Conservation (phyloP, 2,329 filamentous ascomycete genomes). For the Exophiala bonariae region DNA sequence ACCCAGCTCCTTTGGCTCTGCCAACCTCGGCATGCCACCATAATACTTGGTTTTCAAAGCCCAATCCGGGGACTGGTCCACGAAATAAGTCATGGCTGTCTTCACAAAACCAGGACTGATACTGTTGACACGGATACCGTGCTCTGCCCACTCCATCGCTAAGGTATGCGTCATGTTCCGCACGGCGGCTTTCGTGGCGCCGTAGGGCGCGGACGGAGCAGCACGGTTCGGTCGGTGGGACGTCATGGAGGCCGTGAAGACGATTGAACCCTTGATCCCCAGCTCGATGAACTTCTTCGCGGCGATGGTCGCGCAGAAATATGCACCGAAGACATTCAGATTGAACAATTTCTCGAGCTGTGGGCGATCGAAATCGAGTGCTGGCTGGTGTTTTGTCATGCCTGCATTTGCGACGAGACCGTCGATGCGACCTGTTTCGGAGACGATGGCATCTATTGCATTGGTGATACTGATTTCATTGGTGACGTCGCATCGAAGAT, state of each 20-base stretch:
- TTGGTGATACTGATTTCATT: slow-evolving; percentile 6
- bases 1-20: slow-evolving; percentile 54
- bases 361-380: slow-evolving; percentile 43
- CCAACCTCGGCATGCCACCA: slow-evolving; percentile 57
- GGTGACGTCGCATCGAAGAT: slow-evolving; percentile 16
- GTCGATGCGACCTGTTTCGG: slow-evolving; percentile 8
- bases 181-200: slow-evolving; percentile 62
- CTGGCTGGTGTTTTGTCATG: slow-evolving; percentile 44
- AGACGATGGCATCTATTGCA: slow-evolving; percentile 15
- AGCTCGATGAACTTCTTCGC: slow-evolving; percentile 42
- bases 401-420: slow-evolving; percentile 30
- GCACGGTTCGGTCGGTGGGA: slow-evolving; percentile 51
- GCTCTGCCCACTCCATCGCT: slow-evolving; percentile 35
- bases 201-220: slow-evolving; percentile 35
- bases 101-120: slow-evolving; percentile 24
- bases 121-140: slow-evolving; percentile 25
- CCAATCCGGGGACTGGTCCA: slow-evolving; percentile 56
- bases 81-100: slow-evolving; percentile 50
- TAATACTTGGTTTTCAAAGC: slow-evolving; percentile 59
- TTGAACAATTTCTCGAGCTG: slow-evolving; percentile 44
- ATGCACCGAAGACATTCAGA: slow-evolving; percentile 35
- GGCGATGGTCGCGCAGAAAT: slow-evolving; percentile 33
- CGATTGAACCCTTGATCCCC: slow-evolving; percentile 36
- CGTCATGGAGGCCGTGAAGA: slow-evolving; percentile 52
- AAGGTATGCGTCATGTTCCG: slow-evolving; percentile 63